Conservation (phyloP, 2,329 filamentous ascomycete genomes). For the Pseudogymnoascus sp. region DNA sequence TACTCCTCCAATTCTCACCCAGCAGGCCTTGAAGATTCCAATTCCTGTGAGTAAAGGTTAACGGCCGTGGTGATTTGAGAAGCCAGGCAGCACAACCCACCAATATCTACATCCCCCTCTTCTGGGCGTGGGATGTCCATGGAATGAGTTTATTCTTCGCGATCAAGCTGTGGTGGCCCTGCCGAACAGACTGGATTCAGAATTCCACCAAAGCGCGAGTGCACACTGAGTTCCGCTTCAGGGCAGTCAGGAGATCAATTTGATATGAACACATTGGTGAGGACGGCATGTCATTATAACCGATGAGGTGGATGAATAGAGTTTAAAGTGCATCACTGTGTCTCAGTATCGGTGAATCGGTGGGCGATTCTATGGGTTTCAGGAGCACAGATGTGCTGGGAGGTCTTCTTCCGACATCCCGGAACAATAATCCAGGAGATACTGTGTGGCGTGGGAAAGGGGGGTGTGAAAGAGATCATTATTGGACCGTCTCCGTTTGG, state of each 20-base stretch:
- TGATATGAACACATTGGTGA: background rate
- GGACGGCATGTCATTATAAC: background rate
- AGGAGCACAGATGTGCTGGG: background rate
- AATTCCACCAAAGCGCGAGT: background rate
- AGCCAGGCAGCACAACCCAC: background rate
- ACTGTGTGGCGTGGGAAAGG: background rate
- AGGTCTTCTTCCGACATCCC: background rate
- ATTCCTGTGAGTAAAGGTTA: background rate
- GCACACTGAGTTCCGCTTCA: background rate
- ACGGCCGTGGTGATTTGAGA: background rate
- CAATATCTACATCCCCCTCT: conserved; percentile 3
- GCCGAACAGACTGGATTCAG: background rate
- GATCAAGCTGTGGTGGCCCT: background rate
- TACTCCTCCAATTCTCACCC: background rate
- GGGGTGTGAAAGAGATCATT: background rate
- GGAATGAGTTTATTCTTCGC: background rate
- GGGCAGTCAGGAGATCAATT: background rate
- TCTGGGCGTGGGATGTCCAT: conserved; percentile 6
- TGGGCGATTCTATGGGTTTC: background rate
- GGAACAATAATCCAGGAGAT: background rate
- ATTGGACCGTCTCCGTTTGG: background rate
- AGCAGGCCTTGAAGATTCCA: background rate
- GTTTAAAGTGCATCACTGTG: background rate
- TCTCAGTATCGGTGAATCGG: background rate
- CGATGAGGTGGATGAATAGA: background rate